Conservation (phyloP, 2,329 filamentous ascomycete species). For the Septoria petroselini region DNA sequence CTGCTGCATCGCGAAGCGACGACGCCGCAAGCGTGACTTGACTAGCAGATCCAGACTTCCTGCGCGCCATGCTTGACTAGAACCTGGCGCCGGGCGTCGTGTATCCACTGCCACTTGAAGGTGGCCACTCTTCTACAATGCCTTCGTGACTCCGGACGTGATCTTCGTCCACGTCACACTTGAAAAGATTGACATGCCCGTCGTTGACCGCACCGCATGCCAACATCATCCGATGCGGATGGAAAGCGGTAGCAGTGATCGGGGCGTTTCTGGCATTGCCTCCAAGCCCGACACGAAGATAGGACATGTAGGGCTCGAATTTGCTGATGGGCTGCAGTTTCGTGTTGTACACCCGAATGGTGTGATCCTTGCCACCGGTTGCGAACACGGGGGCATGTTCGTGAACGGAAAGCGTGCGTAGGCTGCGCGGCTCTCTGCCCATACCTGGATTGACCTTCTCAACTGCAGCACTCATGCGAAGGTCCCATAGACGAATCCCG, state of each 20-base stretch:
- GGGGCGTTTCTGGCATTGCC: constrained; percentile 57
- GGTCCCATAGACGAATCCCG: constrained; percentile 94
- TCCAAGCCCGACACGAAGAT: constrained; percentile 32
- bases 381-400: constrained; percentile 96
- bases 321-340: constrained; percentile 67
- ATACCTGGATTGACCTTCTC: constrained; percentile 47
- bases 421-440: constrained; percentile 34
- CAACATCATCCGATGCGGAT: constrained; percentile 89
- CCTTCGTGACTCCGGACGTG: constrained; percentile 19
- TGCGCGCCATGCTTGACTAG: background rate
- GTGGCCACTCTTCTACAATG: constrained; percentile 16
- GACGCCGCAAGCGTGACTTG: no score
- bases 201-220: constrained; percentile 84
- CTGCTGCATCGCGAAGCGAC: no score
- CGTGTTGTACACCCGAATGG: constrained; percentile 86
- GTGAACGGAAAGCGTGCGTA: constrained; percentile 81
- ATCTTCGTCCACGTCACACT: constrained; percentile 33
- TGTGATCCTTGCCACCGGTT: constrained; percentile 83
- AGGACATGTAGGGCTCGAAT: constrained; percentile 81
- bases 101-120: constrained; percentile 2
- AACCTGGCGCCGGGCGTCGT: background rate
- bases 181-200: constrained; percentile 83
- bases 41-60: no score
- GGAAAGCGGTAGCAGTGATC: constrained; percentile 87
- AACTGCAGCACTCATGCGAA: constrained; percentile 60